Conservation (phyloP, 208 protist species). For the Dictyostelium gargantuum region DNA sequence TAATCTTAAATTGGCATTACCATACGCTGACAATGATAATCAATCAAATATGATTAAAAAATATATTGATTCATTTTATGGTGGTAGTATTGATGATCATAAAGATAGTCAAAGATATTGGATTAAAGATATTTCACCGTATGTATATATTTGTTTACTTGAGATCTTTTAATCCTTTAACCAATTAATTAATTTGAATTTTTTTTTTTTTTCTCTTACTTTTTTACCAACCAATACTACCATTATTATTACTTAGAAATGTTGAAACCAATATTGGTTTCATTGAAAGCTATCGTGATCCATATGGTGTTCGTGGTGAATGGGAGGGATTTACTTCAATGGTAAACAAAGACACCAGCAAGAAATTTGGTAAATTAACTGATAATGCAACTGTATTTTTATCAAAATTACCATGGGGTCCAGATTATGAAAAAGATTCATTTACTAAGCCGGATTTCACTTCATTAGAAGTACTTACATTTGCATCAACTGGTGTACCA, state of each 20-base stretch:
- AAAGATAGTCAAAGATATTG: constrained; percentile 90
- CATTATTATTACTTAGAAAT: not conserved
- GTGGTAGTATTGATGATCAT: constrained; percentile 89
- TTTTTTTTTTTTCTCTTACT: not conserved
- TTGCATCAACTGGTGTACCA: constrained; percentile 90
- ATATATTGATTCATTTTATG: constrained; percentile 88
- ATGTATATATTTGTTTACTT: not conserved
- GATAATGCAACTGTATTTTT: constrained; percentile 87
- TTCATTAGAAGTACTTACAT: constrained; percentile 91
- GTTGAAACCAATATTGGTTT: constrained; percentile 96
- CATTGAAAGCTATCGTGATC: constrained; percentile 94
- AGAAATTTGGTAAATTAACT: constrained; percentile 87
- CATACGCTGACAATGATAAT: constrained; percentile 87
- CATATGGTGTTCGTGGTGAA: constrained; percentile 90
- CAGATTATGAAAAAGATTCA: constrained; percentile 89
- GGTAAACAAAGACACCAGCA: constrained; percentile 89
- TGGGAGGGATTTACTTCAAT: constrained; percentile 93
- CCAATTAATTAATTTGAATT: not conserved
- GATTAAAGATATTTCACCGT: constrained; percentile 91
- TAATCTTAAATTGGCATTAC: constrained; percentile 80
- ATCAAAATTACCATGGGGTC: constrained; percentile 88
- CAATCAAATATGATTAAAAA: constrained; percentile 90
- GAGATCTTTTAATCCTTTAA: no score
- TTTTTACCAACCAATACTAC: no score
- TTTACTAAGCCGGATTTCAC: constrained; percentile 93